Conservation (phyloP, 176 grass and related monocot species). For the Triticum aestivum region DNA sequence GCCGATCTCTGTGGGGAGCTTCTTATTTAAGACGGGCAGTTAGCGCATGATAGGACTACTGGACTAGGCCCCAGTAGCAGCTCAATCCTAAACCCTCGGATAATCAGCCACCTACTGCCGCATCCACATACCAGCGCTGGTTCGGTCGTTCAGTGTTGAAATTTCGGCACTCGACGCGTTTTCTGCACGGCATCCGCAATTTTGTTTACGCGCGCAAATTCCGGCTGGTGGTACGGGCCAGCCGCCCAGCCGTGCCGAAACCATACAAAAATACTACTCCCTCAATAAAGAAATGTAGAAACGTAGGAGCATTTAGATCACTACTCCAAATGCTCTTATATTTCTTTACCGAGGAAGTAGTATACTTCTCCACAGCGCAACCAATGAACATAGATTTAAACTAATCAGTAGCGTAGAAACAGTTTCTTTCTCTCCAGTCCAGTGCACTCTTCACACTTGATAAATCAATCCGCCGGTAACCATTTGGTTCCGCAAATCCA, state of each 20-base stretch:
- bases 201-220: not conserved
- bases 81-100: too few relatives aligned
- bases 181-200: not conserved
- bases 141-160: not conserved
- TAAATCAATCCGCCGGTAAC: conserved; percentile 19
- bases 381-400: not conserved
- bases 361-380: too few relatives aligned
- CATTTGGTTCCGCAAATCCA: conserved; percentile 36
- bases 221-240: not conserved
- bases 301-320: too few relatives aligned
- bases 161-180: not conserved
- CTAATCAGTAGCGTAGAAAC: not conserved
- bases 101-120: not conserved
- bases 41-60: too few relatives aligned
- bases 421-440: not conserved
- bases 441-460: conserved; percentile 25
- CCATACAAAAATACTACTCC: too few relatives aligned
- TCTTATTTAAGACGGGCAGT: not conserved
- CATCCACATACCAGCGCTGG: not conserved
- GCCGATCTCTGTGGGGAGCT: not conserved
- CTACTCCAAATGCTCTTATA: too few relatives aligned
- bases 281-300: too few relatives aligned
- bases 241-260: not conserved
- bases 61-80: not conserved
- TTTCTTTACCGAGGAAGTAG: too few relatives aligned